A percentile compares a stretch with the other conserved stretches of the same genome.
phyloP scores from a whole-genome alignment of 148 eudicot genomes.

The Rheum nobile region DNA sequence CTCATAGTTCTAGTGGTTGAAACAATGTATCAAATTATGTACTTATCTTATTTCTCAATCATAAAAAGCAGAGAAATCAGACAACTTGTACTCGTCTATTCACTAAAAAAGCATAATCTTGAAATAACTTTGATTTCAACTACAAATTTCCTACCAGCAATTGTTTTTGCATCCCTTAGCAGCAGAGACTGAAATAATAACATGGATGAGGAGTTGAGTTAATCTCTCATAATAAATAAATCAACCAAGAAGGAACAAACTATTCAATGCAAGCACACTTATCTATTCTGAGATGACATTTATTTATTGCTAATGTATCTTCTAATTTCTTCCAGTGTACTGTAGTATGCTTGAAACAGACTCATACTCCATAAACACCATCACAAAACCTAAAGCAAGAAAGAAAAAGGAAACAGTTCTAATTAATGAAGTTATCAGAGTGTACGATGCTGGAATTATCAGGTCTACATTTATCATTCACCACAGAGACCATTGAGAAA shows the following conservation, averaged over 20 bases:
- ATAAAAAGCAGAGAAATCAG: background rate
- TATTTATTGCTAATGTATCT: background rate
- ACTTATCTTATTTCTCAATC: background rate
- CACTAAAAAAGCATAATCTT: background rate
- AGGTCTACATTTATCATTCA: background rate
- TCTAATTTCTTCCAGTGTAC: background rate
- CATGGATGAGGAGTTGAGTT: background rate
- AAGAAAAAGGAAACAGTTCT: background rate
- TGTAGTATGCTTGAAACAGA: too few relatives aligned
- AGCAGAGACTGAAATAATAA: background rate
- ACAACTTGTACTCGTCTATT: background rate
- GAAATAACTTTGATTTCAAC: background rate
- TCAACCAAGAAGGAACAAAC: background rate
- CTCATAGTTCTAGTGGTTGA: background rate
- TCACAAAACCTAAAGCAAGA: background rate
- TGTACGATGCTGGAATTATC: background rate
- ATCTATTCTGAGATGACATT: background rate
- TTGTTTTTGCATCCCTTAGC: background rate
- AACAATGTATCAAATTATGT: background rate
- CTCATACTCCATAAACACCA: background rate
- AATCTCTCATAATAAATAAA: background rate
- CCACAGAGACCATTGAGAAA: background rate
- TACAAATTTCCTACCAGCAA: background rate
- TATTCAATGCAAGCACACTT: background rate
- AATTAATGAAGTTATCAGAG: background rate